Evolutionary conservation across 1,139 yeast genomes (phyloP).

Genomic region (Williopsis jadinii): DNA sequence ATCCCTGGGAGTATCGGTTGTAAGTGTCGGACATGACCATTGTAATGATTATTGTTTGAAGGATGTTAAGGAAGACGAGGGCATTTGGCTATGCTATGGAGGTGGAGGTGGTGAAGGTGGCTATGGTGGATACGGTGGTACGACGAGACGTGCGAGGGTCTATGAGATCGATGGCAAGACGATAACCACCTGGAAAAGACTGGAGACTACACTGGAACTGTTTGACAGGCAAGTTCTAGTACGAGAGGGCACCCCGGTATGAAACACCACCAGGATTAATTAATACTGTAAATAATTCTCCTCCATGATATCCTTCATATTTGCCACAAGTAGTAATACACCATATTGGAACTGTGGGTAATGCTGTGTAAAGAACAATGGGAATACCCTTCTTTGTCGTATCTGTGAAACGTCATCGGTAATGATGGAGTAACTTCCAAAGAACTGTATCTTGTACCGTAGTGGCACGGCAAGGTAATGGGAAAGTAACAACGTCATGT

Average conservation of each 20-base stretch:
- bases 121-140: constrained; percentile 86
- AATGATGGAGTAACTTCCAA: constrained; percentile 45
- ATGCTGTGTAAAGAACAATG: constrained; percentile 42
- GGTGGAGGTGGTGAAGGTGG: constrained; percentile 96
- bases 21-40: constrained; percentile 90
- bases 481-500: constrained; percentile 35
- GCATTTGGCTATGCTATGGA: constrained; percentile 84
- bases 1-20: constrained; percentile 60
- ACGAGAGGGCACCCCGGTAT: constrained; percentile 18
- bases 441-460: constrained; percentile 43
- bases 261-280: no score
- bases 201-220: constrained; percentile 35
- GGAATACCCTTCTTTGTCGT: constrained; percentile 36
- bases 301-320: constrained; percentile 45
- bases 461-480: constrained; percentile 38
- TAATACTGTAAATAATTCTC: constrained; percentile 6
- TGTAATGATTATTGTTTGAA: constrained; percentile 81
- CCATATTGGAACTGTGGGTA: constrained; percentile 48
- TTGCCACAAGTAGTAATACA: constrained; percentile 37
- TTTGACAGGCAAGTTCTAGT: constrained; percentile 60
- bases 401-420: constrained; percentile 42
- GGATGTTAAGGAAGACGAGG: constrained; percentile 26
- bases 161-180: constrained; percentile 57
- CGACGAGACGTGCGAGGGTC: constrained; percentile 64
- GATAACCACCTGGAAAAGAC: constrained; percentile 70